phyloP scores from a whole-genome alignment of 2,329 filamentous ascomycete genomes.

The Ophiognomonia clavigignenti-juglandacearum region DNA sequence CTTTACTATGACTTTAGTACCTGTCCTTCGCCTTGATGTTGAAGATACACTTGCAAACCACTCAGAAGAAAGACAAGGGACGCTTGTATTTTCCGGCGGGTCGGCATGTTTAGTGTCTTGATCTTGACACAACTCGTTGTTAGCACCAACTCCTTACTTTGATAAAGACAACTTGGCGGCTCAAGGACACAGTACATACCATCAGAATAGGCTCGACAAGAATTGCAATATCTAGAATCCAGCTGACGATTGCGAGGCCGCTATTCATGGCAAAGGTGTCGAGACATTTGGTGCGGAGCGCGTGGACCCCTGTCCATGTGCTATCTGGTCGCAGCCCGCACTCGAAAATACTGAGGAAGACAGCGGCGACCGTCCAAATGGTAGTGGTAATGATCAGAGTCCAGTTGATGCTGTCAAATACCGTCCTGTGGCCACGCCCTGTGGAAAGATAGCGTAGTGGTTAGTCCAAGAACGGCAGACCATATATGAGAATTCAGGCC shows the following conservation, averaged over 20 bases:
- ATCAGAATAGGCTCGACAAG: background rate
- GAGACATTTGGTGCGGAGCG: background rate
- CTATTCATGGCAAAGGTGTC: background rate
- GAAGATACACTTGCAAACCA: background rate
- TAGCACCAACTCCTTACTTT: background rate
- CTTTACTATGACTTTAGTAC: background rate
- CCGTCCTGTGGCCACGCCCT: background rate
- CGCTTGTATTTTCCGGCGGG: background rate
- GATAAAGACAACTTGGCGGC: background rate
- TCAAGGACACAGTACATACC: background rate
- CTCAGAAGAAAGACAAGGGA: background rate
- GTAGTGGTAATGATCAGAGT: background rate
- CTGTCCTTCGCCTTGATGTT: no score
- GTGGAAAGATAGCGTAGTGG: background rate
- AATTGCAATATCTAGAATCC: background rate
- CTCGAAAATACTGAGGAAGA: background rate
- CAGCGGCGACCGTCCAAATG: background rate
- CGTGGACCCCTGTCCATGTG: background rate
- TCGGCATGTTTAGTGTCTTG: background rate
- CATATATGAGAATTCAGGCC: background rate
- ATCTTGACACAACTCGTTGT: background rate
- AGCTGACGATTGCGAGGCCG: background rate
- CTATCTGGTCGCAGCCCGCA: background rate
- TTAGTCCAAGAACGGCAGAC: background rate
- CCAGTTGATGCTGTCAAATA: background rate